A percentile compares a stretch with the other conserved stretches of the same genome.
phyloP scores from a whole-genome alignment of 352 stramenopile species.

The Phytopythium delawarense region DNA sequence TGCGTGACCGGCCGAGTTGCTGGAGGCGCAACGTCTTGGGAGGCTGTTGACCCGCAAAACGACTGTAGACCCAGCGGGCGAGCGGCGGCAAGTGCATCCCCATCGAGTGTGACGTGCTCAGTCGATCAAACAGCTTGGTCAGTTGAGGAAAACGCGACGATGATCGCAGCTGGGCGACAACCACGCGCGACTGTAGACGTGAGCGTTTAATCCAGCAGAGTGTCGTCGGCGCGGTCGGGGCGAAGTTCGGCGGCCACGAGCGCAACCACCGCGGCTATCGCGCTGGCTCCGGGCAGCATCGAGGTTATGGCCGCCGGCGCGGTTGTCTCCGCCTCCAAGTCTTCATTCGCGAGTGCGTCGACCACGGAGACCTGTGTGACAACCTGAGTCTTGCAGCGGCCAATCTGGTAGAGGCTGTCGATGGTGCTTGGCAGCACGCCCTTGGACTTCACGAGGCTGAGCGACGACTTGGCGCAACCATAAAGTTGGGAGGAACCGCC shows the following conservation, averaged over 20 bases:
- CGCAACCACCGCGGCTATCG: conserved; percentile 8
- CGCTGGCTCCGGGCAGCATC: conserved; percentile 1
- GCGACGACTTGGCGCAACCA: too few relatives aligned
- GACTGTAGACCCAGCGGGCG: too few relatives aligned
- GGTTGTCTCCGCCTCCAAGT: not conserved
- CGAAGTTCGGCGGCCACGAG: conserved; percentile 8
- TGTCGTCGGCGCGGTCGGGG: conserved; percentile 11
- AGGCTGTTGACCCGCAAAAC: too few relatives aligned
- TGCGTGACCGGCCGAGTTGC: too few relatives aligned
- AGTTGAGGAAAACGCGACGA: too few relatives aligned
- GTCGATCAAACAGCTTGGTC: too few relatives aligned
- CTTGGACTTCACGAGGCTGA: not conserved
- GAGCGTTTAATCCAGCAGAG: conserved; percentile 7
- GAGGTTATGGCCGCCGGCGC: not conserved
- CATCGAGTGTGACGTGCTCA: too few relatives aligned
- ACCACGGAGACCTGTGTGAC: not conserved
- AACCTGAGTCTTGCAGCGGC: not conserved
- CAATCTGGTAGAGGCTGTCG: not conserved
- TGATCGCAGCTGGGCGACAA: too few relatives aligned
- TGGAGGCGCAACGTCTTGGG: too few relatives aligned
- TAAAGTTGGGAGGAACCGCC: too few relatives aligned
- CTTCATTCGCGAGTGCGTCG: not conserved
- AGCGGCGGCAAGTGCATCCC: too few relatives aligned
- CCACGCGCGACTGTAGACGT: not conserved
- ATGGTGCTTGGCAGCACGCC: not conserved